Evolutionary conservation across 805 yeast species (phyloP).

Genomic region (Suhomyces pyralidae): DNA sequence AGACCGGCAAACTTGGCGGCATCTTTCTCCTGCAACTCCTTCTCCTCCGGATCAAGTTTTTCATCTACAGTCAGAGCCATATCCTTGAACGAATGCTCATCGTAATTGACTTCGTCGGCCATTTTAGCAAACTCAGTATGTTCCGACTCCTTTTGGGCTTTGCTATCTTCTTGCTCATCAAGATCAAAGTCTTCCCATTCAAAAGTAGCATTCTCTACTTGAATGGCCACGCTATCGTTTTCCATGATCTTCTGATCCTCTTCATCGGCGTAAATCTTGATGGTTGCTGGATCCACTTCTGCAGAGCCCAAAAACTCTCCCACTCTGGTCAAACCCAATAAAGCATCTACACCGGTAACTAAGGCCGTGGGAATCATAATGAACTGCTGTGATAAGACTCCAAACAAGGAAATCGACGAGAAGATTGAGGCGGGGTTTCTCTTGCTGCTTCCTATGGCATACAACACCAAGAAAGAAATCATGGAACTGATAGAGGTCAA

Average conservation of each 20-base stretch:
- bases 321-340: constrained; percentile 57
- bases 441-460: constrained; percentile 26
- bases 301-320: constrained; percentile 48
- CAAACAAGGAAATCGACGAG: constrained; percentile 68
- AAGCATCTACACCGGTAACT: constrained; percentile 66
- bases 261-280: constrained; percentile 22
- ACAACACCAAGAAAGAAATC: constrained; percentile 44
- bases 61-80: not conserved
- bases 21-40: not conserved
- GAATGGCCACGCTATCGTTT: constrained; percentile 40
- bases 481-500: constrained; percentile 72
- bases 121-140: not conserved
- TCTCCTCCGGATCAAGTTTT: not conserved
- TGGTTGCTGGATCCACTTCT: constrained; percentile 38
- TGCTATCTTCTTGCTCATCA: constrained; percentile 14
- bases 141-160: constrained; percentile 7
- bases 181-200: constrained; percentile 54
- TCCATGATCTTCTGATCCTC: constrained; percentile 24
- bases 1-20: constrained; percentile 42
- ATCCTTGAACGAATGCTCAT: constrained; percentile 5
- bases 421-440: constrained; percentile 61
- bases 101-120: not conserved
- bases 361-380: constrained; percentile 70
- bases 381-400: constrained; percentile 57
- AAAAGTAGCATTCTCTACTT: constrained; percentile 53